Conservation (phyloP, 2,329 filamentous ascomycete species). For the Microcyclosporella mali region DNA sequence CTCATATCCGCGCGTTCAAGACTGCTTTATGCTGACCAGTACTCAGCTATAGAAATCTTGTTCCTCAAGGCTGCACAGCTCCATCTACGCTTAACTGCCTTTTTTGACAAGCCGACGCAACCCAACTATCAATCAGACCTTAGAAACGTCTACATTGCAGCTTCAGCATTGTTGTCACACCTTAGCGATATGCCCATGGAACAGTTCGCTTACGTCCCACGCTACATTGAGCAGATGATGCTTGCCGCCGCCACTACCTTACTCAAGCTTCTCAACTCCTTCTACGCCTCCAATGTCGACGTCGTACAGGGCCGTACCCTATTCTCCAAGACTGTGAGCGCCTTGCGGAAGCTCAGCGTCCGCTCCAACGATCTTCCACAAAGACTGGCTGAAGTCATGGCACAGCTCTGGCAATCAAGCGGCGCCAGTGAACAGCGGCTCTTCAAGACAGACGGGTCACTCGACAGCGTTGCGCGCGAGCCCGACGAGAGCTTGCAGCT, state of each 20-base stretch:
- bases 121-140: constrained; percentile 68
- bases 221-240: constrained; percentile 76
- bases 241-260: constrained; percentile 73
- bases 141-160: constrained; percentile 67
- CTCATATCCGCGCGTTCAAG: not conserved
- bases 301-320: constrained; percentile 1
- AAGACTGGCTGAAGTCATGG: constrained; percentile 76
- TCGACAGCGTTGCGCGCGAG: constrained; percentile 13
- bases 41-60: constrained; percentile 45
- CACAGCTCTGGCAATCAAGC: constrained; percentile 71
- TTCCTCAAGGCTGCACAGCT: constrained; percentile 67
- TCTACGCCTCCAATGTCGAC: constrained; percentile 56
- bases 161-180: constrained; percentile 61
- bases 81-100: constrained; percentile 70
- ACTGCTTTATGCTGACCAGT: constrained; percentile 45
- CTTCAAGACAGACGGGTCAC: constrained; percentile 23
- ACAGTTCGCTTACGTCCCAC: constrained; percentile 60
- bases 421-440: constrained; percentile 25
- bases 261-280: constrained; percentile 69
- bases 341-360: constrained; percentile 67
- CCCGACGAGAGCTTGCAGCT: constrained; percentile 66
- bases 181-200: constrained; percentile 57
- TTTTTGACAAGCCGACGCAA: constrained; percentile 71
- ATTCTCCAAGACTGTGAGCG: constrained; percentile 50
- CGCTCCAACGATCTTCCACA: constrained; percentile 73